Conservation (phyloP, 176 grass and related monocot species). For the Eleusine indica region DNA sequence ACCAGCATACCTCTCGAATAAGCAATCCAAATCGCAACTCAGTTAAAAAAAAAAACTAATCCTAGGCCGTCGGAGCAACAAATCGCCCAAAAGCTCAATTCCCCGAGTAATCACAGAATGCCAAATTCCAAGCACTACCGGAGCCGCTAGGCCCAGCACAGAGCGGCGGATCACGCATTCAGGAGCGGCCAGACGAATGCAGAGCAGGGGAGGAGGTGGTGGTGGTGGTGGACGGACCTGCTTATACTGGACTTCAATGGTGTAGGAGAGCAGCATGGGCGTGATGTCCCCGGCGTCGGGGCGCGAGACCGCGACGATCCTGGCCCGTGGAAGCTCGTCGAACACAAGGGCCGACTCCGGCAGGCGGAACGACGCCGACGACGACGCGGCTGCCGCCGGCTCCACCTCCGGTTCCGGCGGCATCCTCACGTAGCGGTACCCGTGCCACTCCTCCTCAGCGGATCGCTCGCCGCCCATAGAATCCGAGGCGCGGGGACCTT, state of each 20-base stretch:
- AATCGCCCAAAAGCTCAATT: neutral
- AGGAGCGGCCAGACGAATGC: neutral
- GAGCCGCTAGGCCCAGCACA: neutral
- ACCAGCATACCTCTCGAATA: neutral
- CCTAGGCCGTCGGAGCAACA: neutral
- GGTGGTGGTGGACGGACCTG: conserved; percentile 49
- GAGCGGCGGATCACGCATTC: neutral
- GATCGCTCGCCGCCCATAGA: conserved; percentile 24
- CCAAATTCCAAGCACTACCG: neutral
- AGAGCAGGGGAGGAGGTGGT: neutral
- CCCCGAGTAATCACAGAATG: neutral
- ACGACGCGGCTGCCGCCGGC: neutral
- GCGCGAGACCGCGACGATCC: conserved; percentile 63
- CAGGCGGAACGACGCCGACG: conserved; percentile 58
- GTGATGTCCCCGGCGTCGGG: conserved; percentile 79
- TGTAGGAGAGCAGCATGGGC: conserved; percentile 86
- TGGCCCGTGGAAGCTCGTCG: conserved; percentile 70
- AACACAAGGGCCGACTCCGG: conserved; percentile 56
- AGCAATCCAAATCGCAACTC: neutral
- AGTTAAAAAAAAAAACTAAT: neutral
- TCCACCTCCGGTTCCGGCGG: conserved; percentile 19
- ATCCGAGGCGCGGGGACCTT: neutral
- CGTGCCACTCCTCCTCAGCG: conserved; percentile 10
- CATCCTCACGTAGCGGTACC: conserved; percentile 44
- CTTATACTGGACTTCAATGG: conserved; percentile 82